A percentile compares a stretch with the other conserved stretches of the same genome.
Evolutionary conservation across 2,329 filamentous ascomycete species (phyloP).

Genomic region (Drechslerella stenobrocha): DNA sequence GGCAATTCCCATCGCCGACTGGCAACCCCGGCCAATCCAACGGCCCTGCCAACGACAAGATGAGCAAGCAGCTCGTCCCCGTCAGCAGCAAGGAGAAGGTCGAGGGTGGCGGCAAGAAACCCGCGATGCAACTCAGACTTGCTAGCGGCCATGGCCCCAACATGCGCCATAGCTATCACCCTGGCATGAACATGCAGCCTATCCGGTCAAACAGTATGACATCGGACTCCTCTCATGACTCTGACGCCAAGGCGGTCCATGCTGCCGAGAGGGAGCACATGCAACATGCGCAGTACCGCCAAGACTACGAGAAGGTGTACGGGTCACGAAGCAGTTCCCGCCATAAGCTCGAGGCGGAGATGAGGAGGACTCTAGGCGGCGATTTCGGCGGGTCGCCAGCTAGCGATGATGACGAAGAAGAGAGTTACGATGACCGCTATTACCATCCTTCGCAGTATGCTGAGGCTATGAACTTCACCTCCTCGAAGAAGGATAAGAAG

Average conservation of each 20-base stretch:
- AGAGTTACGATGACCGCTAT: conserved; percentile 37
- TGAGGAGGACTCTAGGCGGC: conserved; percentile 40
- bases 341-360: conserved; percentile 42
- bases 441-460: conserved; percentile 42
- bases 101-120: conserved; percentile 28
- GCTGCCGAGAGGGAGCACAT: conserved; percentile 43
- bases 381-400: conserved; percentile 13
- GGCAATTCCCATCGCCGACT: conserved; percentile 42
- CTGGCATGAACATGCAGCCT: conserved; percentile 46
- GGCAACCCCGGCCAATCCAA: too few relatives aligned
- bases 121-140: conserved; percentile 35
- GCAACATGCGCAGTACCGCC: conserved; percentile 44
- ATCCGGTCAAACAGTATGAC: conserved; percentile 48
- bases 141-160: conserved; percentile 19
- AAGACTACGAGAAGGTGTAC: conserved; percentile 46
- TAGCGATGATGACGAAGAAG: conserved; percentile 44
- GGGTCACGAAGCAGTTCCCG: conserved; percentile 37
- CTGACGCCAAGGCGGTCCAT: conserved; percentile 43
- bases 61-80: conserved; percentile 42
- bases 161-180: conserved; percentile 48
- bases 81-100: conserved; percentile 45
- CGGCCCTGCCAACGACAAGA: conserved; percentile 35
- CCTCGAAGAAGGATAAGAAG: conserved; percentile 43
- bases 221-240: conserved; percentile 45
- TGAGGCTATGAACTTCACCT: conserved; percentile 25